phyloP scores from a whole-genome alignment of 495 filamentous ascomycete species.

The Annulohypoxylon bovei region DNA sequence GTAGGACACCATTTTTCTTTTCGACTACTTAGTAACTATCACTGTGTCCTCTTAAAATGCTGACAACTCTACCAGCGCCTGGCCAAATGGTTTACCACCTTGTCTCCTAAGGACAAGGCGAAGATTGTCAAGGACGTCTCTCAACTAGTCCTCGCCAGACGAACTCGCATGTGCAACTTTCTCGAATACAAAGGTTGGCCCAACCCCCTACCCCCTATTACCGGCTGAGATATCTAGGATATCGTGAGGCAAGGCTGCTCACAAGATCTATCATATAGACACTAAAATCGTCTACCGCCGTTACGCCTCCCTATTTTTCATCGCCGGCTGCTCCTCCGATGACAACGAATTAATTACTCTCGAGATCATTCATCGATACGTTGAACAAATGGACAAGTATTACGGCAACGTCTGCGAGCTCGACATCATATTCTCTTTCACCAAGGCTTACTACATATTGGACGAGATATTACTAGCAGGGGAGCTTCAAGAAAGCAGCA shows the following conservation, averaged over 20 bases:
- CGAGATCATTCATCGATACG: constrained; percentile 98
- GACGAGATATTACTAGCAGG: constrained; percentile 96
- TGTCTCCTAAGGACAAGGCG: constrained; percentile 97
- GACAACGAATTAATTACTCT: constrained; percentile 99
- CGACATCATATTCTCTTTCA: constrained; percentile 99
- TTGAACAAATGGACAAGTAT: constrained; percentile 99
- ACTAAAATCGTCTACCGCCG: constrained; percentile 98
- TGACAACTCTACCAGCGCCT: constrained; percentile 74
- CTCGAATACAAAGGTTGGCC: constrained; percentile 95
- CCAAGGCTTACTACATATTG: constrained; percentile 98
- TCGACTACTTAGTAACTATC: constrained; percentile 37
- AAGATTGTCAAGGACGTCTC: constrained; percentile 99
- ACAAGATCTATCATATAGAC: constrained; percentile 63
- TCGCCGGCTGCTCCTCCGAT: constrained; percentile 91
- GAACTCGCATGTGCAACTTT: constrained; percentile 99
- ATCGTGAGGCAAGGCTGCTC: constrained; percentile 19
- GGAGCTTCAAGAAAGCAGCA: constrained; percentile 98
- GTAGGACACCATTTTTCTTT: constrained; percentile 67
- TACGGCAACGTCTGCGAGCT: constrained; percentile 99
- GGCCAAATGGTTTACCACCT: constrained; percentile 99
- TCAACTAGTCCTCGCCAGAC: constrained; percentile 92
- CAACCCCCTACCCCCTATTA: constrained; percentile 6
- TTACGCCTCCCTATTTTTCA: constrained; percentile 99
- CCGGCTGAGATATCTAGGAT: neutral
- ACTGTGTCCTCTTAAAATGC: constrained; percentile 22